Evolutionary conservation across 768 basidiomycete species (phyloP), one percentile per base, ranked within the genome.

Genomic region (Termitomyces titanicus): DNA sequence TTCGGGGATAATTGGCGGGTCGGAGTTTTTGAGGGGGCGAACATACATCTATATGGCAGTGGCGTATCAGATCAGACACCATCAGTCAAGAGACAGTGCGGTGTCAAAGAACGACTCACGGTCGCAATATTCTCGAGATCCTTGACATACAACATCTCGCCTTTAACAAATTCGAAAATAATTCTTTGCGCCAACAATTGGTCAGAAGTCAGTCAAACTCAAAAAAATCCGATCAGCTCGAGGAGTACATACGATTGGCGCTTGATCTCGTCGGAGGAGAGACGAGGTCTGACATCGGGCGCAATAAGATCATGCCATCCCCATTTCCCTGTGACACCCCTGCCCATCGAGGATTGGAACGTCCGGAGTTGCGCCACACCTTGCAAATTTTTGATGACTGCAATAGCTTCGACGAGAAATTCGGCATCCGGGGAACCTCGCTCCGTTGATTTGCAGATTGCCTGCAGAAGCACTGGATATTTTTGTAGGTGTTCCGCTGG

Each of bases 141-240:
- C 58, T 85, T 89, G n/a, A 96, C 94, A 68, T 96, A 97, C 24
- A 85, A 83, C 94, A 98, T 98, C 72, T 98, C 94, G 56, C 89
- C 89, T 67, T 96, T 91, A 70, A 98, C 96, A 54, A 97, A 72
- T 72, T 98, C 94, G 64, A 96, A 98, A 45, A 97, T 94, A 61
- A 91, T 84, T 47, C 92, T 94, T 62, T 34, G 31, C 35, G 50
- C 53, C 17, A 11, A 38, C 53, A 47, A 38, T 33, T 13, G 3
- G 11, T 44, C 13, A 51, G 29, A 51, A n/a, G 49, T 38, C 39
- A 51, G 15, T 31, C 22, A 2, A 7, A 29, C 27, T 18, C n/a
- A n/a, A n/a, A 38, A 10, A 34, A 3, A 43, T 49, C 20, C 37
- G 24, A 43, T 43, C 17, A 43, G 43, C 17, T 10, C 12, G 2